These are phyloP conservation scores for Alternaria hordeiaustralica DNA, from an alignment of 2,329 filamentous ascomycete species.

Conservation along the genomic window DNA sequence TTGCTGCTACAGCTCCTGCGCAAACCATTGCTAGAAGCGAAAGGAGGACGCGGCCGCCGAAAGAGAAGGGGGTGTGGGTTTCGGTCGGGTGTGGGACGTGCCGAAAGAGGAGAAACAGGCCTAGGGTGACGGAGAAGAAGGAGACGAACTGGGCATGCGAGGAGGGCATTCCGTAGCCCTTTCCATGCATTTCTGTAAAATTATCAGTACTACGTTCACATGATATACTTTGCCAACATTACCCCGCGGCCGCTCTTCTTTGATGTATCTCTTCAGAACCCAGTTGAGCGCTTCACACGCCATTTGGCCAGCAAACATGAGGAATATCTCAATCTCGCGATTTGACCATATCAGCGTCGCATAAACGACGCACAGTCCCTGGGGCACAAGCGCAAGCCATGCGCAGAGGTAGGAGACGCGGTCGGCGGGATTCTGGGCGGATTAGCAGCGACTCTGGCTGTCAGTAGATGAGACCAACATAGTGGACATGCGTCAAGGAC, in stretches of 20 bases:
- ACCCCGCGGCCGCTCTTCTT: slow-evolving; percentile 85
- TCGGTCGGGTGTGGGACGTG: slow-evolving; percentile 62
- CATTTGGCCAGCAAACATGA: slow-evolving; percentile 93
- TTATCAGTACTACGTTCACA: slow-evolving; percentile 1
- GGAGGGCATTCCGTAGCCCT: slow-evolving; percentile 96
- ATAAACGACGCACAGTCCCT: slow-evolving; percentile 89
- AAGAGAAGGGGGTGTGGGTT: slow-evolving; percentile 62
- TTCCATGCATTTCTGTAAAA: slow-evolving; percentile 71
- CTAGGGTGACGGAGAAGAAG: slow-evolving; percentile 86
- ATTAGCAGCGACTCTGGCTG: slow-evolving; percentile 21
- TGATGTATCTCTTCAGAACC: slow-evolving; percentile 84
- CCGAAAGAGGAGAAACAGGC: slow-evolving; percentile 82
- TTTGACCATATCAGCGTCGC: slow-evolving; percentile 88
- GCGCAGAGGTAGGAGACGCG: slow-evolving; percentile 85
- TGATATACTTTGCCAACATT: slow-evolving; percentile 46
- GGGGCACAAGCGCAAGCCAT: slow-evolving; percentile 91
- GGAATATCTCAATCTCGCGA: slow-evolving; percentile 83
- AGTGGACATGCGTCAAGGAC: slow-evolving; percentile 94
- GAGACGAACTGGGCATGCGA: slow-evolving; percentile 95
- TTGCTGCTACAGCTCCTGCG: slow-evolving; percentile 69
- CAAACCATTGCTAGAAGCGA: slow-evolving; percentile 50
- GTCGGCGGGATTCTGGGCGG: slow-evolving; percentile 80
- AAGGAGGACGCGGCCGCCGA: slow-evolving; percentile 66
- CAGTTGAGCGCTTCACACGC: slow-evolving; percentile 93
- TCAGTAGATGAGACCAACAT: slow-evolving; percentile 64